These are phyloP conservation scores for Microdochium paspali DNA, from an alignment of 2,329 filamentous ascomycete species.

Conservation along the genomic window DNA sequence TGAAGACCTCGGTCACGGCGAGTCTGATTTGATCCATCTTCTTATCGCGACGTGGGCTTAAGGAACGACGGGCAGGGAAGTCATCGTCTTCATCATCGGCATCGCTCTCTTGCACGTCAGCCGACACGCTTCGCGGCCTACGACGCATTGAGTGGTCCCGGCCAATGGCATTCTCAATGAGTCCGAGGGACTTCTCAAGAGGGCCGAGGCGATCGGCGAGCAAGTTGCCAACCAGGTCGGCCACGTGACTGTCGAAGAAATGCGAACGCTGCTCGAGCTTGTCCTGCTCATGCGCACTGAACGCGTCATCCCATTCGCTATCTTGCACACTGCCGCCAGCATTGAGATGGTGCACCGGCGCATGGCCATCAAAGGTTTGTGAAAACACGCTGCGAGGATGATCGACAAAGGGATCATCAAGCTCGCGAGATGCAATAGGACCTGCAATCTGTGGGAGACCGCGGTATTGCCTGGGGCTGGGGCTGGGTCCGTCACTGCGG, in stretches of 20 bases:
- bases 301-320: slow-evolving; percentile 87
- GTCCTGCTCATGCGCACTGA: slow-evolving; percentile 72
- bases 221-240: slow-evolving; percentile 71
- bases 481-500: slow-evolving; percentile 64
- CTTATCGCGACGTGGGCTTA: slow-evolving; percentile 70
- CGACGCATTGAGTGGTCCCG: slow-evolving; percentile 46
- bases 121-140: slow-evolving; percentile 57
- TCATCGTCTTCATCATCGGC: slow-evolving; percentile 91
- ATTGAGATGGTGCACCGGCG: slow-evolving; percentile 54
- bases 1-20: slow-evolving; percentile 65
- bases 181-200: slow-evolving; percentile 67
- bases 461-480: slow-evolving; percentile 52
- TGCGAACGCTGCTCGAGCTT: slow-evolving; percentile 73
- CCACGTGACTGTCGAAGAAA: slow-evolving; percentile 88
- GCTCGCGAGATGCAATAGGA: slow-evolving; percentile 40
- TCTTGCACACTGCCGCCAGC: slow-evolving; percentile 54
- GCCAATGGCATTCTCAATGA: slow-evolving; percentile 63
- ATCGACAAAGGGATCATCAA: slow-evolving; percentile 55
- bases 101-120: slow-evolving; percentile 71
- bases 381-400: slow-evolving; percentile 31
- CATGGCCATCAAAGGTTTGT: slow-evolving; percentile 33
- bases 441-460: slow-evolving; percentile 35
- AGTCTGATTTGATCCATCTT: slow-evolving; percentile 74
- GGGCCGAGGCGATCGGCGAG: slow-evolving; percentile 71
- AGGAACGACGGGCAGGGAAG: slow-evolving; percentile 50